Base-by-base conservation (phyloP, 2,329 filamentous ascomycete species). In the Dactylonectria estremocensis region DNA sequence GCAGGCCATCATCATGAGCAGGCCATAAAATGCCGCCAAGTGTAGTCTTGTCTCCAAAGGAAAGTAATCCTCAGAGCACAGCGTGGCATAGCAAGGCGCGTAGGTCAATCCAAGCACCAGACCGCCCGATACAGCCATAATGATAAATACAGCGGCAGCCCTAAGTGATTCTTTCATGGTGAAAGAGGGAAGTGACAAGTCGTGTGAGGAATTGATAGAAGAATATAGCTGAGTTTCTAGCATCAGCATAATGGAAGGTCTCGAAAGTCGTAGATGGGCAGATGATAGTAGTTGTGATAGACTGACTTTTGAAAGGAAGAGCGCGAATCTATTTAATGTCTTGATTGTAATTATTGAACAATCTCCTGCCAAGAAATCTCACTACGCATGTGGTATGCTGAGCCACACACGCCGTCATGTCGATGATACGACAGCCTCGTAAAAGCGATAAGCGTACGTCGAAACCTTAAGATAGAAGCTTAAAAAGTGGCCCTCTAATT, bases 41-140 rank as follows among this genome's bases (percentile, higher is more conserved):
- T 67, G 64, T 9, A 54, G 43, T 28, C 49, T 55, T 7, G 64
- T 64, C 22, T 67, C 60, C 7, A 14, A 9, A 14, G 43, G 37
- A 13, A 67, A 49, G 24, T 55, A 40, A 48, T 67, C 60, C 18
- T 67, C 64, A 1, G 64, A 11, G 48, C 58, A 61, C 16, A 61
- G 14, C 5, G 58, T 46, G n/a, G 58, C 58, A 28, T 61, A 54
- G n/a, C 58, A 61, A 6, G 58, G 58, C 14, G 22, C 16, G n/a
- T 54, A 61, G 7, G 58, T 61, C 22, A 61, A 46, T 9, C 58
- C 58, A 11, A 61, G 16, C 8, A 43, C 53, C 31, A 56, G 35
- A n/a, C 31, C 35, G 33, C 37, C 37, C 5, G 37, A 40, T 40
- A 40, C 37, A 40, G 37, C 37, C 37, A 40, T 2, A 16, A 40